These are phyloP conservation scores for Elsinoe batatas DNA, from an alignment of 2,329 filamentous ascomycete genomes.

Conservation along the genomic window DNA sequence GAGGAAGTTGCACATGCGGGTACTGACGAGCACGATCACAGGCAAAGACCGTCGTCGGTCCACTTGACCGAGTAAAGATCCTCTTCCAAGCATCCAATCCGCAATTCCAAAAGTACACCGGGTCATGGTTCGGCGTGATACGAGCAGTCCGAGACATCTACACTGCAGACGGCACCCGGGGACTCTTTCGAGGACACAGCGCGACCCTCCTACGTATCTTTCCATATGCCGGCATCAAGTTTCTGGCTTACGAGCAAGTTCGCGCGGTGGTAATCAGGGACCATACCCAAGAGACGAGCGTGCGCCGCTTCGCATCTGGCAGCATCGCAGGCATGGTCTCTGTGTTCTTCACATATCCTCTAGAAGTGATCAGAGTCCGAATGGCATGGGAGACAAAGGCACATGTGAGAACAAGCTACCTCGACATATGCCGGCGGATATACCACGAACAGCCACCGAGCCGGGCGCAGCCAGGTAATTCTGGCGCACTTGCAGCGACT, in stretches of 20 bases:
- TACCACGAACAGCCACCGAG: conserved; percentile 60
- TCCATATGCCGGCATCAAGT: conserved; percentile 95
- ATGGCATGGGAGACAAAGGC: conserved; percentile 87
- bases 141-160: conserved; percentile 79
- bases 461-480: conserved; percentile 20
- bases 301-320: conserved; percentile 64
- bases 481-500: conserved; percentile 36
- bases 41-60: conserved; percentile 93
- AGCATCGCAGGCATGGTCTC: conserved; percentile 74
- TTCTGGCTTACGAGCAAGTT: conserved; percentile 94
- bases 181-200: conserved; percentile 87
- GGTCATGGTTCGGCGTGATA: conserved; percentile 77
- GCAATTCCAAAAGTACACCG: conserved; percentile 84
- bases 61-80: conserved; percentile 95
- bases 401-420: conserved; percentile 57
- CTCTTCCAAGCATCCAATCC: conserved; percentile 94
- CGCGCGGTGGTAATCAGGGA: conserved; percentile 65
- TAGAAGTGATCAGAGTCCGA: conserved; percentile 86
- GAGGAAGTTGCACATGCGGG: conserved; percentile 11
- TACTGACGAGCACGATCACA: conserved; percentile 29
- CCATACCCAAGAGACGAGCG: conserved; percentile 65
- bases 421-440: conserved; percentile 73
- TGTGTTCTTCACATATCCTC: conserved; percentile 91
- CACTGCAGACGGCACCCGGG: conserved; percentile 57
- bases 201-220: conserved; percentile 91